Evolutionary conservation across 1,284 basidiomycete genomes (phyloP), one percentile per base, ranked within the genome.

Genomic region (Pseudozyma sp.): DNA sequence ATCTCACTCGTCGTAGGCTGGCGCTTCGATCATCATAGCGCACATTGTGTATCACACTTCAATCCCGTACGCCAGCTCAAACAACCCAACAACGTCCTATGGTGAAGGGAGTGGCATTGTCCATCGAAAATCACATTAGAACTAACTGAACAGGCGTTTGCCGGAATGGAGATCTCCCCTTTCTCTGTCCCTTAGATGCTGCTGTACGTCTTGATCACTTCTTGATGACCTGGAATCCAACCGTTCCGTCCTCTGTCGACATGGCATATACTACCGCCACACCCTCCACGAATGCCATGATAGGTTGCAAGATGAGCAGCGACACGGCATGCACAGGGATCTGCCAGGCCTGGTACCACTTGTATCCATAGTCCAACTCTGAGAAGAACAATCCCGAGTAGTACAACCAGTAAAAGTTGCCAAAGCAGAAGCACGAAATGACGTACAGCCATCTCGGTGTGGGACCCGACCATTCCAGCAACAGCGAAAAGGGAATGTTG

Each of bases 341-440:
- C 68, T 82, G 80, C 79, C 78, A 85, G 75, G 80, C 79, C 42
- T 78, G 74, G 39, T 79, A 64, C 61, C 68, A 73, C 54, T 65
- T 56, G 61, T 75, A 72, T 19, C 84, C 85, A 34, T 77, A 81
- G 58, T 85, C 81, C 60, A 85, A 68, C 67, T 85, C 82, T 33
- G 76, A 75, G 66, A 84, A 81, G 51, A 83, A 73, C 40, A 81
- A 46, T 10, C 83, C 82, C 68, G 77, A 75, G 17, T 81, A 71
- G 76, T 84, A 84, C 31, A 84, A 74, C 49, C 78, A 81, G 63
- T 84, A 84, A 74, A 85, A 85, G 53, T 84, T 85, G 46, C 84
- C 84, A 72, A 85, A 85, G 71, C 81, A 85, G 80, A 85, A 86
- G 59, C 84, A 80, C 67, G 82, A 83, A 72, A 81, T 81, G 53